Base-by-base conservation (phyloP, 2,329 filamentous ascomycete genomes). In the Madurella mycetomatis region DNA sequence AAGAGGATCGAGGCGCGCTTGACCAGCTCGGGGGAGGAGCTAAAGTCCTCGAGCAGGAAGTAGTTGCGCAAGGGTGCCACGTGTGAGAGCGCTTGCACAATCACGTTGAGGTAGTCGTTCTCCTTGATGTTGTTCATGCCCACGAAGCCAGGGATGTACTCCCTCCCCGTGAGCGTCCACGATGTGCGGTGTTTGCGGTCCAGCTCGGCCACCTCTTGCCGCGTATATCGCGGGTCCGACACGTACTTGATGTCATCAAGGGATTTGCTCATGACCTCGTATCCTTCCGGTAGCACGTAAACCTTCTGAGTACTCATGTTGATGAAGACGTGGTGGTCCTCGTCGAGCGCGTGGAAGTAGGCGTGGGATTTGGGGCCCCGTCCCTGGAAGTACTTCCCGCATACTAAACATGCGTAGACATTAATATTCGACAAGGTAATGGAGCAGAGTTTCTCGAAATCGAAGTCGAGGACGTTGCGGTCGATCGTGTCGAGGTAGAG, bases 121-220 rank as follows among this genome's bases (percentile, higher is more conserved):
- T 94, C 90, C 72, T 99, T 99, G 79, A 99, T 96, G 73, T 99
- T 99, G 79, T 99, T 99, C 89, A 99, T 95, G 62, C 94, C 94
- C 57, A 99, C 90, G 69, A 92, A 99, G 5, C 94, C 92, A 17
- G 94, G 94, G 61, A 86, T 86, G 73, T 99, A 99, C 68, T 88
- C 84, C 71, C 87, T 89, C 59, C 90, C 90, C 47, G 79, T 78
- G 41, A 97, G 79, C 65, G 95, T 92, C 81, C 86, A 91, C 43
- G 84, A 82, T 16, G 76, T 78, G 66, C 79, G 78, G 50, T 76
- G 75, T 61, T 78, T 72, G 50, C 84, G 82, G 73, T 97, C 94
- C 61, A 97, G 75, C 64, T 84, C 83, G 65, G 83, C 79, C 32
- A 97, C 92, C 66, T 97, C 89, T 41, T 83, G 79, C 65, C 85